A percentile compares a stretch with the other conserved stretches of the same genome.
Evolutionary conservation across 192 early-diverging fungal genomes (phyloP).

Genomic region (Backusella westeae): DNA sequence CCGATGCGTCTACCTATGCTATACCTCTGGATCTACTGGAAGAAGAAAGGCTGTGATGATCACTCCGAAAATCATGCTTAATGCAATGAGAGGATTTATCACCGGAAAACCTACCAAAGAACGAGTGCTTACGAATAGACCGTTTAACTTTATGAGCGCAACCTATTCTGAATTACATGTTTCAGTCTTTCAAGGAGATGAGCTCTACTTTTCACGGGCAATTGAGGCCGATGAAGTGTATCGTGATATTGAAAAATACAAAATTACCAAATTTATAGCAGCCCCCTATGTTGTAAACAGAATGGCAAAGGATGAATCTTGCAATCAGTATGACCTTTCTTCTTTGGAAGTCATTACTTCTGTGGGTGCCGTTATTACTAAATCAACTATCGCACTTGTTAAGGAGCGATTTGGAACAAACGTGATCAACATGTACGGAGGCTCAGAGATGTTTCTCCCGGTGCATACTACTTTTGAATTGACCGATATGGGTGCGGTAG

Average conservation of each 20-base stretch:
- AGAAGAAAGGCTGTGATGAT: neutral
- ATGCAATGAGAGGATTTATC: neutral
- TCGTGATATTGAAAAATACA: neutral
- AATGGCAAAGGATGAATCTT: neutral
- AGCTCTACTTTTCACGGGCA: constrained; percentile 14
- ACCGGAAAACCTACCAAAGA: neutral
- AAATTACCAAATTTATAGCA: neutral
- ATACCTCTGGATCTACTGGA: constrained; percentile 4
- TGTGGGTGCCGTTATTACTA: neutral
- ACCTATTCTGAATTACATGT: neutral
- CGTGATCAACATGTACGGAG: neutral
- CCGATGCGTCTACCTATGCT: neutral
- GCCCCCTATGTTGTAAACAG: neutral
- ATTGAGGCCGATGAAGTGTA: constrained; percentile 9
- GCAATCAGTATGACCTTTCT: neutral
- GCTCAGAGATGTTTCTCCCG: neutral
- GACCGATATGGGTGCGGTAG: constrained; percentile 26
- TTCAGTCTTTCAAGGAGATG: neutral
- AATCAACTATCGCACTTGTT: neutral
- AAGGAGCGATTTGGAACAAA: neutral
- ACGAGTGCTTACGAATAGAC: neutral
- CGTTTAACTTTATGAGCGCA: neutral
- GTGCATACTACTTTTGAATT: neutral
- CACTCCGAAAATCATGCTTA: neutral
- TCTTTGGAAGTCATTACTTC: neutral